phyloP scores from a whole-genome alignment of 2,329 filamentous ascomycete genomes.

The Diaporthe sp. region DNA sequence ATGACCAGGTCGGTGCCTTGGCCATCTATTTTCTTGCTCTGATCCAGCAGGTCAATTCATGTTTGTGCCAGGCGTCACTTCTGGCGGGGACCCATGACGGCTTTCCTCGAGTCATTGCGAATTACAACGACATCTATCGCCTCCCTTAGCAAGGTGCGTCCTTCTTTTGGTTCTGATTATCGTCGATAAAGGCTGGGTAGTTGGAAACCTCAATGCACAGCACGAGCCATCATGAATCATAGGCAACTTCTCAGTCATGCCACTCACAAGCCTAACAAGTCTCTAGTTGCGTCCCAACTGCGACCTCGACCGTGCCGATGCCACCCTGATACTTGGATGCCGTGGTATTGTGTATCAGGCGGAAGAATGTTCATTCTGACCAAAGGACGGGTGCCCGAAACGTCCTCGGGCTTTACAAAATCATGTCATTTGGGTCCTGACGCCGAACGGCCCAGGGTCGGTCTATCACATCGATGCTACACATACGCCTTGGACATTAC shows the following conservation, averaged over 20 bases:
- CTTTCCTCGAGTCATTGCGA: conserved; percentile 8
- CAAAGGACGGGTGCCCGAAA: neutral
- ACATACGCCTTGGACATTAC: neutral
- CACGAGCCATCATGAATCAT: neutral
- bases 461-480: neutral
- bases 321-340: neutral
- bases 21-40: neutral
- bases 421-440: neutral
- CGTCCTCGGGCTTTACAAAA: neutral
- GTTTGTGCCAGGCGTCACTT: neutral
- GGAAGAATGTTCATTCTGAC: neutral
- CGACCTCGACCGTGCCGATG: conserved; percentile 2
- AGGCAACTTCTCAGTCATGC: neutral
- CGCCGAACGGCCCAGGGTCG: neutral
- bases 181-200: neutral
- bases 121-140: neutral
- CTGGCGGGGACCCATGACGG: neutral
- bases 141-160: neutral
- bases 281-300: neutral
- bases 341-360: neutral
- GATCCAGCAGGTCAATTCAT: neutral
- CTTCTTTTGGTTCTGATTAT: neutral
- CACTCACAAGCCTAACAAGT: neutral
- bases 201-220: neutral
- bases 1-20: neutral